phyloP scores from a whole-genome alignment of 2,329 filamentous ascomycete species.

The Neurospora crassa region DNA sequence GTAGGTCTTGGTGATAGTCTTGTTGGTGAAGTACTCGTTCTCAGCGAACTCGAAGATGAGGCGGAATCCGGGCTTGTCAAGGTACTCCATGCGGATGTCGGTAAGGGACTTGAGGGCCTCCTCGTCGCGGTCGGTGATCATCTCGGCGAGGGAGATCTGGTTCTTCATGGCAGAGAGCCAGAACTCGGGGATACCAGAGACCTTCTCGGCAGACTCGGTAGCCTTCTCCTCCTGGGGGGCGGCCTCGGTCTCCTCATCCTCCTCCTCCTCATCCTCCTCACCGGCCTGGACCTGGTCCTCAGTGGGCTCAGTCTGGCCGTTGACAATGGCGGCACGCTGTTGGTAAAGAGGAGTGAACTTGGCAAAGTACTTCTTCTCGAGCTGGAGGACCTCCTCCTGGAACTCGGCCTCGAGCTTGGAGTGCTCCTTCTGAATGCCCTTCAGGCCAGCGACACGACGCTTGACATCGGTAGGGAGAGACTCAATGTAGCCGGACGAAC shows the following conservation, averaged over 20 bases:
- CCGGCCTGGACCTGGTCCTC: slow-evolving; percentile 81
- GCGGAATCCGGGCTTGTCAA: slow-evolving; percentile 95
- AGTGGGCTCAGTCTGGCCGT: slow-evolving; percentile 75
- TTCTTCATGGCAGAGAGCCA: slow-evolving; percentile 99
- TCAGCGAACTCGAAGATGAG: slow-evolving; percentile 94
- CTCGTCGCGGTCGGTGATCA: slow-evolving; percentile 98
- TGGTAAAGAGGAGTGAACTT: slow-evolving; percentile 97
- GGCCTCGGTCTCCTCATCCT: slow-evolving; percentile 42
- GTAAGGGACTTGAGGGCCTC: slow-evolving; percentile 78
- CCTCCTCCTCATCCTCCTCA: slow-evolving; percentile 66
- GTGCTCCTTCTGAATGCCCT: slow-evolving; percentile 98
- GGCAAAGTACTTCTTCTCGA: slow-evolving; percentile 99
- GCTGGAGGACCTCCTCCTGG: slow-evolving; percentile 93
- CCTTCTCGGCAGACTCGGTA: slow-evolving; percentile 42
- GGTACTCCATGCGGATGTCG: slow-evolving; percentile 98
- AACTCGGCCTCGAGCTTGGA: slow-evolving; percentile 97
- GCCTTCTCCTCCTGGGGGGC: slow-evolving; percentile 50
- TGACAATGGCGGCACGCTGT: slow-evolving; percentile 88
- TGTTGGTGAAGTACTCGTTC: slow-evolving; percentile 97
- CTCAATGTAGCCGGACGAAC: slow-evolving; percentile 96
- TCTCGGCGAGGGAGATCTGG: slow-evolving; percentile 91
- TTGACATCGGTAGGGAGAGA: slow-evolving; percentile 83
- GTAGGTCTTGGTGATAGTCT: slow-evolving; percentile 95
- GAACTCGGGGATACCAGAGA: slow-evolving; percentile 88
- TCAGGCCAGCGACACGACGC: slow-evolving; percentile 86